Percentiles rank a stretch among this genome's conserved stretches.
These are phyloP conservation scores for Rubia peregrina DNA, from an alignment of 305 asterid species.

Conservation along the genomic window DNA sequence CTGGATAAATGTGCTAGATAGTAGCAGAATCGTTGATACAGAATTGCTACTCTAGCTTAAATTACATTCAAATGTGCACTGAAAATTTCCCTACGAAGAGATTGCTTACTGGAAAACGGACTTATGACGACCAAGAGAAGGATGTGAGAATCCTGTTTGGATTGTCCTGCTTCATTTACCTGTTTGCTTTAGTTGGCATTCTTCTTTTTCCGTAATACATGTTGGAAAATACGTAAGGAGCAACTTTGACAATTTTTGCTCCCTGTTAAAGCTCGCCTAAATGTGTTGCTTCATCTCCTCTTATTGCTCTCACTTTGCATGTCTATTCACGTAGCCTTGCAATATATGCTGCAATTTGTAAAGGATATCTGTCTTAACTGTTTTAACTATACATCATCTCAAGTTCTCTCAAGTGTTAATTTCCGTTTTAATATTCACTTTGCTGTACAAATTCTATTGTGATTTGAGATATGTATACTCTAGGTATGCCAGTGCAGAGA, in stretches of 20 bases:
- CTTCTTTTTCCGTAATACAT: not conserved
- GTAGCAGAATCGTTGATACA: not conserved
- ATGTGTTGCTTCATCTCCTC: not conserved
- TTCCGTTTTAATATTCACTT: not conserved
- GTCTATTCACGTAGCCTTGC: not conserved
- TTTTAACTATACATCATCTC: not conserved
- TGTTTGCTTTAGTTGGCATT: not conserved
- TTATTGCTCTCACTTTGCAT: not conserved
- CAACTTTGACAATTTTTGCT: not conserved
- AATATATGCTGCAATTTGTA: not conserved
- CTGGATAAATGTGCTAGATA: not conserved
- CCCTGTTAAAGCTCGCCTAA: not conserved
- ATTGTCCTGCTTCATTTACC: not conserved
- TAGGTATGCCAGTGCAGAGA: conserved; percentile 52
- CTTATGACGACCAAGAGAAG: not conserved
- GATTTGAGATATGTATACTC: not conserved
- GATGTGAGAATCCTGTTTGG: not conserved
- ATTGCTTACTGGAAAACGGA: not conserved
- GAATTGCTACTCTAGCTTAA: not conserved
- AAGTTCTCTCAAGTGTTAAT: not conserved
- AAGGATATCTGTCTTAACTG: not conserved
- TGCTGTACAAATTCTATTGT: not conserved
- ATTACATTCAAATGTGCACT: not conserved
- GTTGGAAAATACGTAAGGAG: not conserved
- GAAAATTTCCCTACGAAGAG: not conserved